phyloP scores from a whole-genome alignment of 495 filamentous ascomycete species.

The Talaromyces trachyspermus region DNA sequence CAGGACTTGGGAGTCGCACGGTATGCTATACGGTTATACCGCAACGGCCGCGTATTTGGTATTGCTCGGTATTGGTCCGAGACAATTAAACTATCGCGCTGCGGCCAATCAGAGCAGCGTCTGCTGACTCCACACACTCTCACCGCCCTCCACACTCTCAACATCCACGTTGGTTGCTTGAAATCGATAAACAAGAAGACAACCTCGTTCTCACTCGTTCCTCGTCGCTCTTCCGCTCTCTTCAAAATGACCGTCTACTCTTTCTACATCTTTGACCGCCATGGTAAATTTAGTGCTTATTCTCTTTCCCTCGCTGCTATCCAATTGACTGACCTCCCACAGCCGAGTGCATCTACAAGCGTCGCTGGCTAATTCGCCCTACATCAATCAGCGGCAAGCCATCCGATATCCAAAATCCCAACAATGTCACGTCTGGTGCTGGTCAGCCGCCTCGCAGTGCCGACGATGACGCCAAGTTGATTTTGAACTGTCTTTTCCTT shows the following conservation, averaged over 20 bases:
- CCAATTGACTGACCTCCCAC: constrained; percentile 9
- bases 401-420: constrained; percentile 24
- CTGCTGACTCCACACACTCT: not conserved
- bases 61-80: not conserved
- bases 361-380: constrained; percentile 59
- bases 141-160: too few relatives aligned
- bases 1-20: too few relatives aligned
- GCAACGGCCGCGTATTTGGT: too few relatives aligned
- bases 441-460: constrained; percentile 48
- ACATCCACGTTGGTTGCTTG: too few relatives aligned
- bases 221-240: too few relatives aligned
- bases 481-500: constrained; percentile 96
- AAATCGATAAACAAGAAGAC: not conserved
- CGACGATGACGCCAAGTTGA: constrained; percentile 88
- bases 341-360: constrained; percentile 98
- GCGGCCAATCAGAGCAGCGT: not conserved
- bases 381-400: constrained; percentile 31
- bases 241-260: constrained; percentile 80
- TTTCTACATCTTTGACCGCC: constrained; percentile 98
- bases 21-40: too few relatives aligned
- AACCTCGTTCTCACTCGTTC: too few relatives aligned
- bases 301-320: not conserved
- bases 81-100: too few relatives aligned
- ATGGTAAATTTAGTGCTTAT: constrained; percentile 54
- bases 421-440: constrained; percentile 28